Evolutionary conservation across 495 filamentous ascomycete genomes (phyloP).

Genomic region (Aspergillus coremiiformis): DNA sequence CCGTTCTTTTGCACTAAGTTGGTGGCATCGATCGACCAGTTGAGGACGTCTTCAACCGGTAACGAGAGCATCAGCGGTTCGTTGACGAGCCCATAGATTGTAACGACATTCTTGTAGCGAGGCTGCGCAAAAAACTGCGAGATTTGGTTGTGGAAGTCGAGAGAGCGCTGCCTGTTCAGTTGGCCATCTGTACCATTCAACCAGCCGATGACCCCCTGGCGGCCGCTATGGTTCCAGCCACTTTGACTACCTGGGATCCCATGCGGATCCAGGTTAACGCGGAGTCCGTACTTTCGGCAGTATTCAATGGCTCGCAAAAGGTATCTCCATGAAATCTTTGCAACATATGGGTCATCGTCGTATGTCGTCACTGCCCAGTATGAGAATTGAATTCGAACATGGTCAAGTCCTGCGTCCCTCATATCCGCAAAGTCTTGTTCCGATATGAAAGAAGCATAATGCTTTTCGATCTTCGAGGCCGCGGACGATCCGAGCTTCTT

Average conservation of each 20-base stretch:
- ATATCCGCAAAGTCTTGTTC: constrained; percentile 82
- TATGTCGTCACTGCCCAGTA: constrained; percentile 94
- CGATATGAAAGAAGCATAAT: constrained; percentile 82
- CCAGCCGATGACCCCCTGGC: constrained; percentile 66
- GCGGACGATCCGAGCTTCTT: constrained; percentile 55
- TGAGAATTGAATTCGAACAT: constrained; percentile 87
- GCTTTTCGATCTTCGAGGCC: constrained; percentile 66
- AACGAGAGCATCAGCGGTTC: constrained; percentile 74
- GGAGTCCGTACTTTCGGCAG: constrained; percentile 83
- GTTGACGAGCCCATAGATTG: constrained; percentile 80
- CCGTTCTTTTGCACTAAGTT: constrained; percentile 63
- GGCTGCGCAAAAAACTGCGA: constrained; percentile 79
- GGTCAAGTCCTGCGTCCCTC: constrained; percentile 81
- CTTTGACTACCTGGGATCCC: constrained; percentile 79
- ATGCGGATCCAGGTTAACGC: constrained; percentile 92
- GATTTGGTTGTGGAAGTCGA: constrained; percentile 75
- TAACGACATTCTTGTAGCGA: constrained; percentile 75
- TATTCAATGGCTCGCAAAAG: constrained; percentile 89
- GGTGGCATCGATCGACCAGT: constrained; percentile 63
- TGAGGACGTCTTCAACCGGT: constrained; percentile 48
- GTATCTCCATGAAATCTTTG: constrained; percentile 86
- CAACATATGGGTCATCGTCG: constrained; percentile 79
- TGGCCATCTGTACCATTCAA: constrained; percentile 61
- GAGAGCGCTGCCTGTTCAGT: constrained; percentile 61
- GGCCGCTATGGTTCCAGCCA: constrained; percentile 84